Evolutionary conservation across 768 basidiomycete genomes (phyloP).

Genomic region (Amanita exitialis): DNA sequence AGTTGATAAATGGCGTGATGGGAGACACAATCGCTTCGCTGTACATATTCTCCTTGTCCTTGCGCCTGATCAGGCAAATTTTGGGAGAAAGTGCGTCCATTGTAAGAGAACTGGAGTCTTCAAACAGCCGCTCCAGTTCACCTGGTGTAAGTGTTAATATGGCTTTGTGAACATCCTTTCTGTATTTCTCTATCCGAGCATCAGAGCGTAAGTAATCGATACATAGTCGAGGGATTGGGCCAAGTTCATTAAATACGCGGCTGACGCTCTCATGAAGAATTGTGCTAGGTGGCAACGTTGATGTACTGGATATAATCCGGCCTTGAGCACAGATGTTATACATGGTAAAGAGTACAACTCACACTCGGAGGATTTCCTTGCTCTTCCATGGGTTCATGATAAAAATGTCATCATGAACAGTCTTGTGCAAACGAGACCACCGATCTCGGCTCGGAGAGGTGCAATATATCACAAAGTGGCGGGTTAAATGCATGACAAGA

Average conservation of each 20-base stretch:
- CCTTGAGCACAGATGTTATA: constrained; percentile 8
- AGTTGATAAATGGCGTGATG: constrained; percentile 10
- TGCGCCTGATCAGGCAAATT: constrained; percentile 13
- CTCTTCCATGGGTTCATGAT: constrained; percentile 15
- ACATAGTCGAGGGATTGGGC: too few species aligned
- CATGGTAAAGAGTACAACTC: constrained; percentile 7
- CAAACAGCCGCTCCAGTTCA: constrained; percentile 6
- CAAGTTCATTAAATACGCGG: too few species aligned
- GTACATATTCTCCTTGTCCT: constrained; percentile 7
- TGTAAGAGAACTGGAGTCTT: constrained; percentile 5
- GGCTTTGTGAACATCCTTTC: too few species aligned
- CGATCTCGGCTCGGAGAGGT: constrained; percentile 7
- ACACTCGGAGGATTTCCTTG: constrained; percentile 10
- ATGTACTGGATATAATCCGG: neutral
- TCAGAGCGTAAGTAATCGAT: too few species aligned
- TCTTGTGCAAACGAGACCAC: constrained; percentile 14
- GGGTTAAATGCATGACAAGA: constrained; percentile 7
- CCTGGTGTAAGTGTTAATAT: neutral
- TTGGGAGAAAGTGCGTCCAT: constrained; percentile 12
- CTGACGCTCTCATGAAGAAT: too few species aligned
- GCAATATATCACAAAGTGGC: constrained; percentile 10
- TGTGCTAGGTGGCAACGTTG: too few species aligned
- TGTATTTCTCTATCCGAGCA: too few species aligned
- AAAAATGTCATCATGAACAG: constrained; percentile 1
- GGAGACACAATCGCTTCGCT: constrained; percentile 8